Conservation (phyloP, 352 stramenopile species). For the Globisporangium middletonii region DNA sequence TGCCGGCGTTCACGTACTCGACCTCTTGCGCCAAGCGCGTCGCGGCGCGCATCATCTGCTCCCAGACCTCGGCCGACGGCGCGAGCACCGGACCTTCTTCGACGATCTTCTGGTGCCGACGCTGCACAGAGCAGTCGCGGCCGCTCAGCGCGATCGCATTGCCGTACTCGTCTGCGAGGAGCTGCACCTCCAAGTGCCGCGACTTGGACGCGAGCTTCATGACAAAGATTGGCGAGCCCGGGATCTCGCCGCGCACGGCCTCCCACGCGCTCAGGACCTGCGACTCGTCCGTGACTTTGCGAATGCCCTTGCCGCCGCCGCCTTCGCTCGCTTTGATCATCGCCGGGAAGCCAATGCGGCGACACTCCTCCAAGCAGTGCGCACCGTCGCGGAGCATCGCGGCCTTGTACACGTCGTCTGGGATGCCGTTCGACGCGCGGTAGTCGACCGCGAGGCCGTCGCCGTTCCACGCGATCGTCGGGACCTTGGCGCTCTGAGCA, state of each 20-base stretch:
- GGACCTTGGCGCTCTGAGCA: slow-evolving; percentile 97
- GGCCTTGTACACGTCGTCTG: slow-evolving; percentile 91
- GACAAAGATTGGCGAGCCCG: slow-evolving; percentile 99
- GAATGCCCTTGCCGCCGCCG: slow-evolving; percentile 99
- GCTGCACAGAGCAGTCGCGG: slow-evolving; percentile 99
- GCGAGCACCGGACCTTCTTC: slow-evolving; percentile 97
- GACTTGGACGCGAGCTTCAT: slow-evolving; percentile 98
- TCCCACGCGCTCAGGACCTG: slow-evolving; percentile 94
- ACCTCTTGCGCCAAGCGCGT: slow-evolving; percentile 97
- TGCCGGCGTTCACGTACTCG: slow-evolving; percentile 98
- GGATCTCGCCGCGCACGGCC: slow-evolving; percentile 97
- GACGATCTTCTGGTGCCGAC: slow-evolving; percentile 99
- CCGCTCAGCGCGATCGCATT: slow-evolving; percentile 98
- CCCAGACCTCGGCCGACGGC: slow-evolving; percentile 92
- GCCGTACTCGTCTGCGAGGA: slow-evolving; percentile 98
- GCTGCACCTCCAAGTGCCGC: slow-evolving; percentile 98
- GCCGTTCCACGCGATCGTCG: slow-evolving; percentile 99
- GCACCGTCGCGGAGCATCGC: slow-evolving; percentile 90
- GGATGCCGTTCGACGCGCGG: slow-evolving; percentile 80
- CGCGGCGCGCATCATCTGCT: slow-evolving; percentile 97
- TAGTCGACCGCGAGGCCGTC: slow-evolving; percentile 93
- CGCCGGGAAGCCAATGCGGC: slow-evolving; percentile 97
- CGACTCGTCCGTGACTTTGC: slow-evolving; percentile 88
- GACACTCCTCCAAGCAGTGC: slow-evolving; percentile 91
- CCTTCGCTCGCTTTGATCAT: slow-evolving; percentile 99